Conservation (phyloP, 192 early-diverging fungal genomes). For the Rhizophlyctis rosea region DNA sequence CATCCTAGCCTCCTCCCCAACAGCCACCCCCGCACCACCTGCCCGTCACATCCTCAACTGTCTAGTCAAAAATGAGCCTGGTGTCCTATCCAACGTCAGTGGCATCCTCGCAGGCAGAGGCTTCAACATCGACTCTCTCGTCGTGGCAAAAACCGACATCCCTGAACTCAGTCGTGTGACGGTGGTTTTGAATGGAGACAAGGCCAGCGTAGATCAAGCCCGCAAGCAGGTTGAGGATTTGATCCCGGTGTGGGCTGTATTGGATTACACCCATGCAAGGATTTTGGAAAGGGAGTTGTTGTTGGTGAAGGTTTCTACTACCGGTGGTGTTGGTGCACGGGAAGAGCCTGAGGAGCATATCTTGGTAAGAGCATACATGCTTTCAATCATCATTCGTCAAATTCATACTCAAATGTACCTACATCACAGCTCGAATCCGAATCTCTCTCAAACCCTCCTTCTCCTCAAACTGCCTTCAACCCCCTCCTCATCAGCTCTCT, state of each 20-base stretch:
- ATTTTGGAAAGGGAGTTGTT: constrained; percentile 92
- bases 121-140: constrained; percentile 97
- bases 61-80: constrained; percentile 83
- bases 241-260: constrained; percentile 96
- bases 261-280: constrained; percentile 89
- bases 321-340: background rate
- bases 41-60: constrained; percentile 92
- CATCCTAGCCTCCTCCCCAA: constrained; percentile 95
- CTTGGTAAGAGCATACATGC: background rate
- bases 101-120: constrained; percentile 87
- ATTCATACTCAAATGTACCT: constrained; percentile 8
- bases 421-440: background rate
- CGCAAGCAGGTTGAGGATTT: constrained; percentile 92
- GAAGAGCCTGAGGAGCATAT: background rate
- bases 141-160: constrained; percentile 95
- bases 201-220: constrained; percentile 84
- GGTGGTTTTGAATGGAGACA: constrained; percentile 86
- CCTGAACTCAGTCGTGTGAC: constrained; percentile 92
- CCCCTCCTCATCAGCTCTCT: no score
- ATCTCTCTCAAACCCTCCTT: no score
- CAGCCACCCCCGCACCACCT: constrained; percentile 41
- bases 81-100: constrained; percentile 50
- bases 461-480: no score
- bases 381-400: no score
- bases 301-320: constrained; percentile 87